These are phyloP conservation scores for Puccinia triticina DNA, from an alignment of 1,284 basidiomycete genomes.

Conservation along the genomic window DNA sequence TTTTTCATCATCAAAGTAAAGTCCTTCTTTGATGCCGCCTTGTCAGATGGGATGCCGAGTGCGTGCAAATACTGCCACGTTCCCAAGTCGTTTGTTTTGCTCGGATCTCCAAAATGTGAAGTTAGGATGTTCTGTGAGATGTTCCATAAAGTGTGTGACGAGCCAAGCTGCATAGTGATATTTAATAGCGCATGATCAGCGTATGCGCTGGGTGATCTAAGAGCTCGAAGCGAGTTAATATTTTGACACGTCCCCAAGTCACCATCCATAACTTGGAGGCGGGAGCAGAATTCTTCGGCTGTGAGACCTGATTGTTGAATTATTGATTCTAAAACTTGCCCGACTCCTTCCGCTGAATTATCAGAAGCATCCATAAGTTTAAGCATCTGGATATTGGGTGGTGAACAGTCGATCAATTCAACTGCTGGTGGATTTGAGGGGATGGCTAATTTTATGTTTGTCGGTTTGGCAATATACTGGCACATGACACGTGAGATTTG, in stretches of 20 bases:
- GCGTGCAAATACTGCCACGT: background rate
- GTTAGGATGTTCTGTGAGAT: background rate
- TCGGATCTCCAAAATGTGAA: conserved; percentile 1
- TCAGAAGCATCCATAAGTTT: no score
- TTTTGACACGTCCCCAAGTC: conserved; percentile 7
- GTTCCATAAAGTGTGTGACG: background rate
- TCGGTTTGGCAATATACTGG: background rate
- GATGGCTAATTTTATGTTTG: background rate
- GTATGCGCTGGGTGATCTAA: background rate
- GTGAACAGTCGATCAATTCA: no score
- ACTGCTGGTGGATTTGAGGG: background rate
- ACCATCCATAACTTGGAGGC: conserved; percentile 11
- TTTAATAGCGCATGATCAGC: background rate
- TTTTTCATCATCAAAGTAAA: background rate
- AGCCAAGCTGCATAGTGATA: background rate
- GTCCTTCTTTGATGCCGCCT: background rate
- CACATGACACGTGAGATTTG: conserved; percentile 11
- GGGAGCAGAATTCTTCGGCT: background rate
- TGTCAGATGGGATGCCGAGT: background rate
- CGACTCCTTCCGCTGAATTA: background rate
- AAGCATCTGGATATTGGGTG: no score
- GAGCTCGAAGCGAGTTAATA: background rate
- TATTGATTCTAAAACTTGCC: background rate
- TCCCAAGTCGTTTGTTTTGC: background rate
- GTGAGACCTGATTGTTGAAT: background rate